Evolutionary conservation across 352 stramenopile species (phyloP).

Genomic region (Phytophthora pini): DNA sequence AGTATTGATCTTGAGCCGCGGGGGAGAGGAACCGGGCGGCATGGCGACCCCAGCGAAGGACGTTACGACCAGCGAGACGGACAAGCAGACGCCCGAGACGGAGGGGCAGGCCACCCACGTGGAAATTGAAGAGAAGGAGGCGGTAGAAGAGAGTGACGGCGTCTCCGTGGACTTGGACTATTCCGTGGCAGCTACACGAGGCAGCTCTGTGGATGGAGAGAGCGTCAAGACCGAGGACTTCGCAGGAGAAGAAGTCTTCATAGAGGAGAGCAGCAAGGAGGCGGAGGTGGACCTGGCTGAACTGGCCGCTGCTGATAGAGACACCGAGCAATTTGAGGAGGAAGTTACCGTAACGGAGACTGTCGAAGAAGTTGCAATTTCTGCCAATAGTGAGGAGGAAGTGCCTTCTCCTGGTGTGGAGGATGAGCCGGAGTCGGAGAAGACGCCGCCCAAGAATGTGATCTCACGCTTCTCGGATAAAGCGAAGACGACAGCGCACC

Average conservation of each 20-base stretch:
- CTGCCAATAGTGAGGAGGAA: no score
- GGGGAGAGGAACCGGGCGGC: background rate
- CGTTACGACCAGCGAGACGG: conserved; percentile 5
- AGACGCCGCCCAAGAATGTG: conserved; percentile 34
- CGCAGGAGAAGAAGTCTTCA: conserved; percentile 15
- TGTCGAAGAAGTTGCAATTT: background rate
- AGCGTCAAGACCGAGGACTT: conserved; percentile 35
- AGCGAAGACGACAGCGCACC: conserved; percentile 27
- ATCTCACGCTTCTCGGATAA: conserved; percentile 38
- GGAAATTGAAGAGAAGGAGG: background rate
- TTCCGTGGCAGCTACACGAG: conserved; percentile 31
- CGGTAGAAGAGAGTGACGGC: background rate
- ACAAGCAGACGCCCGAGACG: background rate
- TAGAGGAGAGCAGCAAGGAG: conserved; percentile 24
- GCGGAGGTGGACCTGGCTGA: conserved; percentile 27
- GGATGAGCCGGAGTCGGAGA: conserved; percentile 27
- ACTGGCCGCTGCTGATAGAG: conserved; percentile 22
- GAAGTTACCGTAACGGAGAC: background rate
- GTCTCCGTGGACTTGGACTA: conserved; percentile 13
- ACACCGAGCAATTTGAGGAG: no score
- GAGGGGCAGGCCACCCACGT: background rate
- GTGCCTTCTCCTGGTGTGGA: background rate
- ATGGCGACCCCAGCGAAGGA: conserved; percentile 25
- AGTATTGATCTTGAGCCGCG: conserved; percentile 15
- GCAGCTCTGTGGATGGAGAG: conserved; percentile 33